These are phyloP conservation scores for Arthrobotrys iridis DNA, from an alignment of 2,329 filamentous ascomycete genomes.

Conservation along the genomic window DNA sequence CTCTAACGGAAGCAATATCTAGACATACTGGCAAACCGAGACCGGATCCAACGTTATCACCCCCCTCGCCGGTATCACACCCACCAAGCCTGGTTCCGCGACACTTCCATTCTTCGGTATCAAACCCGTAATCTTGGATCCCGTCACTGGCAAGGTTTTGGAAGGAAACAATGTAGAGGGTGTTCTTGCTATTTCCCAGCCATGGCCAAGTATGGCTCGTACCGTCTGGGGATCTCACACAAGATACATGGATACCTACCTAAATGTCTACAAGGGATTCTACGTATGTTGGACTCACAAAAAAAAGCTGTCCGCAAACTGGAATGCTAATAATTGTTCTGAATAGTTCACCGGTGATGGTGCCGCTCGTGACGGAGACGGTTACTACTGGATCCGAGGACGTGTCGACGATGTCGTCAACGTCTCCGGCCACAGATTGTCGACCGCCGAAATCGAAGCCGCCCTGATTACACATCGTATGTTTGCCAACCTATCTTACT, in stretches of 20 bases:
- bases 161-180: slow-evolving; percentile 96
- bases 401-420: slow-evolving; percentile 99
- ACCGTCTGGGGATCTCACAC: slow-evolving; percentile 98
- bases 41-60: slow-evolving; percentile 97
- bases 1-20: slow-evolving; percentile 54
- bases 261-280: slow-evolving; percentile 97
- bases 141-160: slow-evolving; percentile 91
- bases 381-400: slow-evolving; percentile 99
- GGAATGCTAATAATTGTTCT: slow-evolving; percentile 32
- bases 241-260: slow-evolving; percentile 97
- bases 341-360: slow-evolving; percentile 87
- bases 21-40: slow-evolving; percentile 99
- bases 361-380: slow-evolving; percentile 93
- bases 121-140: slow-evolving; percentile 96
- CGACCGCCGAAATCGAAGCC: slow-evolving; percentile 97
- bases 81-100: slow-evolving; percentile 95
- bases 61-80: slow-evolving; percentile 88
- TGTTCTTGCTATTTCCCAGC: slow-evolving; percentile 94
- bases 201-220: slow-evolving; percentile 98
- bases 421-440: slow-evolving; percentile 93
- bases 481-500: slow-evolving; percentile 54
- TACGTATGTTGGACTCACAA: slow-evolving; percentile 74
- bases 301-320: neutral
- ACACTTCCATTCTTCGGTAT: slow-evolving; percentile 98
- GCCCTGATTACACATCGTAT: slow-evolving; percentile 88